Conservation (phyloP, 2,329 filamentous ascomycete species). For the Metarhizium anisopliae region DNA sequence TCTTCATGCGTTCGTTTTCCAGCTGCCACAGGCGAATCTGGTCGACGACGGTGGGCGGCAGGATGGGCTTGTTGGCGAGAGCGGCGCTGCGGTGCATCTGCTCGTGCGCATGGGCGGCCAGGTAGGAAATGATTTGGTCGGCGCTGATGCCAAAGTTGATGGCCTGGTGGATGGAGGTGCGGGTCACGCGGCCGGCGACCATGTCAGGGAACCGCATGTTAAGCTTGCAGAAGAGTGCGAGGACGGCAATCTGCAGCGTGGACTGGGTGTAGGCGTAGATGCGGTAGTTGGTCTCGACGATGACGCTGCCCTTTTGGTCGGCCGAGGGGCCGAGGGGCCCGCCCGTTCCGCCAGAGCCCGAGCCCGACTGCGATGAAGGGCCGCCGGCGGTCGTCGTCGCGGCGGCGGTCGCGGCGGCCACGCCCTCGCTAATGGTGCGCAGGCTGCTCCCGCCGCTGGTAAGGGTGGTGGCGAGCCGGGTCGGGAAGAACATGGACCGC, state of each 20-base stretch:
- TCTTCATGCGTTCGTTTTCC: conserved; percentile 88
- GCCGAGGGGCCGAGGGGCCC: conserved; percentile 24
- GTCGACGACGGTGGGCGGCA: conserved; percentile 93
- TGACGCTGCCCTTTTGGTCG: conserved; percentile 69
- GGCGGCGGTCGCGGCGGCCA: conserved; percentile 56
- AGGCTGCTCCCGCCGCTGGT: conserved; percentile 73
- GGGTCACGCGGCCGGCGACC: conserved; percentile 83
- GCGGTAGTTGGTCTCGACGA: conserved; percentile 96
- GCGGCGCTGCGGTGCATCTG: conserved; percentile 70
- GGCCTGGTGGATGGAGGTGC: conserved; percentile 77
- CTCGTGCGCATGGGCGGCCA: conserved; percentile 86
- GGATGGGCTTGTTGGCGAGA: conserved; percentile 54
- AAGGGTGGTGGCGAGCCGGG: conserved; percentile 85
- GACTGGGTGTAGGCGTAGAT: conserved; percentile 95
- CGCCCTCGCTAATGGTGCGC: conserved; percentile 58
- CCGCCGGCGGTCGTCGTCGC: conserved; percentile 21
- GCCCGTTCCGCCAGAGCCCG: conserved; percentile 4
- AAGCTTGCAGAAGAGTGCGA: conserved; percentile 81
- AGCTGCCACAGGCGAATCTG: conserved; percentile 97
- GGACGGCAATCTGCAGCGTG: conserved; percentile 86
- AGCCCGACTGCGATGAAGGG: conserved; percentile 18
- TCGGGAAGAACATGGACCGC: conserved; percentile 69
- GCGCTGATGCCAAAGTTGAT: conserved; percentile 87
- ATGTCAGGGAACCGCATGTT: conserved; percentile 90
- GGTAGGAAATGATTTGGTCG: conserved; percentile 90